These are phyloP conservation scores for Aureobasidium leucospermi DNA, from an alignment of 2,329 filamentous ascomycete genomes.

Conservation along the genomic window DNA sequence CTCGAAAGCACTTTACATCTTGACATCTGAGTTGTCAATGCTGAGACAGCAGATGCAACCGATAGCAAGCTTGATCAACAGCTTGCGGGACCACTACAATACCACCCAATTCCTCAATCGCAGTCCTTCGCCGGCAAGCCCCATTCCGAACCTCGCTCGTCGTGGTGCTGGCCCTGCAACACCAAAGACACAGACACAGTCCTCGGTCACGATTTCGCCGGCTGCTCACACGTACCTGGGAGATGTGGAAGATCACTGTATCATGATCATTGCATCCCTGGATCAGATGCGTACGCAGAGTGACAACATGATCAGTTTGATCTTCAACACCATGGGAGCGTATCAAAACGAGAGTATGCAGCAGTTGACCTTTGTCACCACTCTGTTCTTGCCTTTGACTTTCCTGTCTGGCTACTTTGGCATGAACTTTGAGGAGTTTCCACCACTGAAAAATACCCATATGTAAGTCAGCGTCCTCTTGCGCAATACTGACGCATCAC, in stretches of 20 bases:
- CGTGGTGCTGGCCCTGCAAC: background rate
- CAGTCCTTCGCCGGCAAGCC: constrained; percentile 25
- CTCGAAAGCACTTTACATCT: constrained; percentile 64
- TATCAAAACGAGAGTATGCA: constrained; percentile 90
- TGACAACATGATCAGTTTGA: constrained; percentile 76
- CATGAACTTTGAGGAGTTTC: constrained; percentile 53
- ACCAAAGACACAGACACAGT: constrained; percentile 6
- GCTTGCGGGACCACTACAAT: constrained; percentile 66
- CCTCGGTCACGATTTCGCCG: constrained; percentile 66
- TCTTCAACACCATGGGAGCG: constrained; percentile 87
- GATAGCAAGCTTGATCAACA: constrained; percentile 71
- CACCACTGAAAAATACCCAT: constrained; percentile 20
- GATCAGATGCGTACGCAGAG: constrained; percentile 69
- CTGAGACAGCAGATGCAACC: constrained; percentile 76
- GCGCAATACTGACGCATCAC: too few relatives aligned
- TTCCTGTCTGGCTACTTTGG: constrained; percentile 65
- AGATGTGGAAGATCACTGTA: constrained; percentile 81
- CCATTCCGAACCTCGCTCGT: constrained; percentile 16
- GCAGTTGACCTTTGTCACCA: constrained; percentile 77
- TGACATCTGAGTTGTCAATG: constrained; percentile 72
- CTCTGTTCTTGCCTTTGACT: constrained; percentile 81
- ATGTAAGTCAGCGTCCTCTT: background rate
- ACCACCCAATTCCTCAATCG: background rate
- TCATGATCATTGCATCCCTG: constrained; percentile 71
- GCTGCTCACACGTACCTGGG: constrained; percentile 80